Base-by-base conservation (phyloP, 164 flowering plant species). In the Amborella trichopoda region DNA sequence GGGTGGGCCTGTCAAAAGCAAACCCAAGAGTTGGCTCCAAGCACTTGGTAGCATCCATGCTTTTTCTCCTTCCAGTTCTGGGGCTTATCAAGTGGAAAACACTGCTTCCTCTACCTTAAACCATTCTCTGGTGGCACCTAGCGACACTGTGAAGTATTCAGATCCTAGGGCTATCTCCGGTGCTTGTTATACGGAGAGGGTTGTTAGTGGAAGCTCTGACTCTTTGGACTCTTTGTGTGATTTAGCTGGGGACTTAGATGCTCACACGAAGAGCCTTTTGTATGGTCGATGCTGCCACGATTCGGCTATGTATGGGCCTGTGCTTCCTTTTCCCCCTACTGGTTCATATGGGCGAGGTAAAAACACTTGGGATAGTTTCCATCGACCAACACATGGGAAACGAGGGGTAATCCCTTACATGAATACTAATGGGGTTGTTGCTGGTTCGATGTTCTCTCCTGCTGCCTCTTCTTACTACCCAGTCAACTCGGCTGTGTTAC, bases 361-460 rank as follows among this genome's bases (percentile, higher is more conserved):
- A 24, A 20, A 49, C 2, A 36, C 60, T 24, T 50, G 78, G 75
- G 74, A 78, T 23, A 16, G 51, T 2, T 20, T 53, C 5, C 68
- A 22, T 28, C 68, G 32, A 19, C 46, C 75, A 4, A 39, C 67
- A 27, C 76, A 55, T 8, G 52, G 60, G 34, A 68, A 64, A 38
- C 55, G 30, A 23, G 70, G 64, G 44, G 25, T 53, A 4, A 48
- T 60, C 20, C 49, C 74, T 14, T 74, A 44, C 41, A 33, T 23
- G 28, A 53, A 61, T 54, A 49, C 62, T 23, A 70, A 75, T 54
- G 83, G 83, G 18, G 42, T 65, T 37, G 46, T 66, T 24, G 63
- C 65, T 20, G 56, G 69, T 49, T 69, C 67, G 20, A 60, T 53
- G 1, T 68, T 73, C 59, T 73, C 60, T 50, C 48, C 64, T 23